phyloP scores from a whole-genome alignment of 257 asterid genomes.

The Primulina huaijiensis region DNA sequence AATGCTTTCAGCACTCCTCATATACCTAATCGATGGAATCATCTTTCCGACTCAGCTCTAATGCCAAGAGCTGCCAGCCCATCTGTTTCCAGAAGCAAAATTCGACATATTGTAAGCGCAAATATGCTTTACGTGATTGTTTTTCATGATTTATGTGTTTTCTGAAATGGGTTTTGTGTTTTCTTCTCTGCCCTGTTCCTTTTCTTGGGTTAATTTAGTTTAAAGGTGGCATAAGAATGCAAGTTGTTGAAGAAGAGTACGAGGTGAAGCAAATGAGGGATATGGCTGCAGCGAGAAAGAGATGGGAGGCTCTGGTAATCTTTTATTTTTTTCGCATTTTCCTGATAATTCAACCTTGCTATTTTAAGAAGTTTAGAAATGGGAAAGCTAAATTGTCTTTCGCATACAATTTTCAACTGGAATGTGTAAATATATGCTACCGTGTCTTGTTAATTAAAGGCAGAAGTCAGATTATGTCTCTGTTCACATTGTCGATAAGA shows the following conservation, averaged over 20 bases:
- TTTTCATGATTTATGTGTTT: slow-evolving; percentile 2
- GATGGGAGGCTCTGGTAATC: slow-evolving; percentile 96
- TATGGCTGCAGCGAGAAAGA: slow-evolving; percentile 93
- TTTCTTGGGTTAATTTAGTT: slow-evolving; percentile 36
- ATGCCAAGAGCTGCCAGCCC: slow-evolving; percentile 29
- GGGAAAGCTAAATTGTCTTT: not conserved
- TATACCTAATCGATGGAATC: slow-evolving; percentile 31
- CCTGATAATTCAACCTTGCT: not conserved
- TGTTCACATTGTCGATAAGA: not conserved
- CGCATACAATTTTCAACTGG: not conserved
- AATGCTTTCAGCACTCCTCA: slow-evolving; percentile 34
- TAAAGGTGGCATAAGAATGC: slow-evolving; percentile 53
- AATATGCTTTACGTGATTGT: not conserved
- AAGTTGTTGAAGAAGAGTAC: slow-evolving; percentile 76
- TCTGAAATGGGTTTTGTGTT: slow-evolving; percentile 23
- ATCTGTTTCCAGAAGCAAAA: slow-evolving; percentile 30
- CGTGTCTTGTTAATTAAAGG: not conserved
- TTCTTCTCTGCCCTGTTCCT: not conserved
- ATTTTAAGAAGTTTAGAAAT: slow-evolving; percentile 9
- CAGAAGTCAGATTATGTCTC: not conserved
- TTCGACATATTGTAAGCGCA: slow-evolving; percentile 36
- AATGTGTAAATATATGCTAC: not conserved
- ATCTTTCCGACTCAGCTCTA: slow-evolving; percentile 33
- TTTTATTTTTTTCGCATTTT: not conserved
- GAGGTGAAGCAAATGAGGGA: slow-evolving; percentile 93